Evolutionary conservation across 1,284 basidiomycete species (phyloP).

Genomic region (Ustilago crameri): DNA sequence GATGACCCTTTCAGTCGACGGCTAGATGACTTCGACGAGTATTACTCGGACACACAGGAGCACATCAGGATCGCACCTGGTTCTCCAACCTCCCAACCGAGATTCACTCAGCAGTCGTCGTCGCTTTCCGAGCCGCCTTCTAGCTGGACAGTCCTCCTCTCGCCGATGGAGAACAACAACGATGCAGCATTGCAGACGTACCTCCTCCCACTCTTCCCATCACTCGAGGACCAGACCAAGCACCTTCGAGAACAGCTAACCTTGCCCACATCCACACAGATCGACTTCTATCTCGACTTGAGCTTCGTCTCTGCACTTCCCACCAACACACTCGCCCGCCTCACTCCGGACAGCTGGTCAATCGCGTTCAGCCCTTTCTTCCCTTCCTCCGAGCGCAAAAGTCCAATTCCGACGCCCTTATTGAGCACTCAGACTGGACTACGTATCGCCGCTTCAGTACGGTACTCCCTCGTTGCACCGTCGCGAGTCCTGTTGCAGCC

Average conservation of each 20-base stretch:
- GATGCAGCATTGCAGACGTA: background rate
- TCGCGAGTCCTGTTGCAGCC: no score
- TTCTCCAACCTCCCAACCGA: background rate
- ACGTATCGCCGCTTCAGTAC: conserved; percentile 19
- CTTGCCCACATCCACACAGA: background rate
- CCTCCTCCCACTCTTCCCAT: conserved; percentile 12
- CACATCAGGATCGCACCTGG: background rate
- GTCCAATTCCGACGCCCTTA: conserved; percentile 1
- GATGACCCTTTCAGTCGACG: background rate
- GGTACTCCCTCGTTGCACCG: conserved; percentile 4
- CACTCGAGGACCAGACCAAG: conserved; percentile 13
- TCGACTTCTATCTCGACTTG: conserved; percentile 22
- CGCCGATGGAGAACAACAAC: background rate
- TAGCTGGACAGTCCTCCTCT: conserved; percentile 21
- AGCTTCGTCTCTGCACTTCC: conserved; percentile 16
- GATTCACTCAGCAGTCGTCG: background rate
- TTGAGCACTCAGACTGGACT: conserved; percentile 23
- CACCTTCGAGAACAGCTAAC: background rate
- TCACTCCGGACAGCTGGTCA: conserved; percentile 25
- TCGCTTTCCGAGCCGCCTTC: background rate
- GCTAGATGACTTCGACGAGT: background rate
- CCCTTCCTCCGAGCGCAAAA: background rate
- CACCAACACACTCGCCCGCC: conserved; percentile 1
- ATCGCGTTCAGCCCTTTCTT: conserved; percentile 6
- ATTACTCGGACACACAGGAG: background rate